Conservation (phyloP, 2,329 filamentous ascomycete species). For the Epichloe baconii region DNA sequence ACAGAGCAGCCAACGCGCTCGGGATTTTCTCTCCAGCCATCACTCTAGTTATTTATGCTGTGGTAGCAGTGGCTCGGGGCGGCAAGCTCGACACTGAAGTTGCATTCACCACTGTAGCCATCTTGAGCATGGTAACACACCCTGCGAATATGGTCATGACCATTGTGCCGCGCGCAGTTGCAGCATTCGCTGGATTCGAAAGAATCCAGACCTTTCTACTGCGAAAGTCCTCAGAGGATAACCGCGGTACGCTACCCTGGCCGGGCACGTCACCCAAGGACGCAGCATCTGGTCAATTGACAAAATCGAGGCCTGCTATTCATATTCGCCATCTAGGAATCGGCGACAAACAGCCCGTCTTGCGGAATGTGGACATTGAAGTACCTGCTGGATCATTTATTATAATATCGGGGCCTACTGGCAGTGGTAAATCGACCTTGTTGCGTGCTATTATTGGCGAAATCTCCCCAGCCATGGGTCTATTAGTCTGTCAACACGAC, state of each 20-base stretch:
- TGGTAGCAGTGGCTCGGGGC: conserved; percentile 12
- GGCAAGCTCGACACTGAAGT: conserved; percentile 19
- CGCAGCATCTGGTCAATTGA: too few species aligned
- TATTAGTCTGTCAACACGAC: conserved; percentile 1
- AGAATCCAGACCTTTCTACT: conserved; percentile 25
- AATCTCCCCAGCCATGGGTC: conserved; percentile 2
- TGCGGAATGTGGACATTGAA: background rate
- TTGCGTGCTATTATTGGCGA: conserved; percentile 11
- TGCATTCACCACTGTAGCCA: conserved; percentile 26
- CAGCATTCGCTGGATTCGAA: conserved; percentile 21
- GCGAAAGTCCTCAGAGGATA: conserved; percentile 5
- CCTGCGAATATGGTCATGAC: conserved; percentile 33
- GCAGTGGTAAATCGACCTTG: conserved; percentile 16
- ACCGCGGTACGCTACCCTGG: conserved; percentile 2
- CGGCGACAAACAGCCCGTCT: too few species aligned
- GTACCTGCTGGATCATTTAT: conserved; percentile 10
- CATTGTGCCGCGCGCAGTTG: conserved; percentile 20
- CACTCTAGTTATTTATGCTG: conserved; percentile 23
- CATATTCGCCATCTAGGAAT: too few species aligned
- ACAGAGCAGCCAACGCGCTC: conserved; percentile 23
- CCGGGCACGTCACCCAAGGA: background rate
- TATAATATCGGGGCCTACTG: conserved; percentile 15
- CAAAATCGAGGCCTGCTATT: too few species aligned
- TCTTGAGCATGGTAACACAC: conserved; percentile 26
- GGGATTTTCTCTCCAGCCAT: conserved; percentile 28